Base-by-base conservation (phyloP, 2,329 filamentous ascomycete species). In the Fusarium anthophilum region DNA sequence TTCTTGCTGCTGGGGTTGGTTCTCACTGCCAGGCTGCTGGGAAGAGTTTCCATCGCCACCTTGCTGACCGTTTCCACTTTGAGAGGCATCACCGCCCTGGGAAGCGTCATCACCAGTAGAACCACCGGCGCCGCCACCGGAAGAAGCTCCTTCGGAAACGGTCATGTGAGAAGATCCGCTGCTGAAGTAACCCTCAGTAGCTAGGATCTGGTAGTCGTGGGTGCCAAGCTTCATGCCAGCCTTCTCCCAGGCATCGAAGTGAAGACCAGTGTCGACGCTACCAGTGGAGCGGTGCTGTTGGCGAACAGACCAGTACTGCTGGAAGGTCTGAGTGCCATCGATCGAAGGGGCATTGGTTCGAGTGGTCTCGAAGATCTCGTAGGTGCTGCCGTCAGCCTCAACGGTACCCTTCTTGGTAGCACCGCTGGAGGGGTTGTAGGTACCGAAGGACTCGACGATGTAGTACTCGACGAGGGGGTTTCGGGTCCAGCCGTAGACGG, bases 251-350 rank as follows among this genome's bases (percentile, higher is more conserved):
- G 87, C 87, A 70, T 86, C 82, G 72, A 90, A 89, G 79, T 89
- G 87, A 68, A 84, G 86, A 30, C 79, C 81, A 8, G 83, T 82
- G 26, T 84, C 86, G 61, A 90, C 84, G 18, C 84, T 86, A 8
- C 88, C 88, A 45, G 83, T 81, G 24, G 83, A 82, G 54, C 87
- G 83, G 83, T 89, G 88, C 51, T 73, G 80, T 66, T 82, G 80
- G 63, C 87, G 84, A 38, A 89, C 84, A 24, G 84, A 86, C 86
- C 85, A 88, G 82, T 84, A 89, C 81, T 89, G 87, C 78, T 85
- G 80, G 78, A 89, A 88, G 54, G 85, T 88, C 45, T 76, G 68
- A 30, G 85, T 88, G 35, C 87, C 87, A 30, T 84, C 77, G 63
- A 88, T 87, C 50, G 83, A 86, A 26, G 86, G 86, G 56, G 81